Evolutionary conservation across 1,284 basidiomycete genomes (phyloP), one percentile per base, ranked within the genome.

Genomic region (Sanghuangporus baumii): DNA sequence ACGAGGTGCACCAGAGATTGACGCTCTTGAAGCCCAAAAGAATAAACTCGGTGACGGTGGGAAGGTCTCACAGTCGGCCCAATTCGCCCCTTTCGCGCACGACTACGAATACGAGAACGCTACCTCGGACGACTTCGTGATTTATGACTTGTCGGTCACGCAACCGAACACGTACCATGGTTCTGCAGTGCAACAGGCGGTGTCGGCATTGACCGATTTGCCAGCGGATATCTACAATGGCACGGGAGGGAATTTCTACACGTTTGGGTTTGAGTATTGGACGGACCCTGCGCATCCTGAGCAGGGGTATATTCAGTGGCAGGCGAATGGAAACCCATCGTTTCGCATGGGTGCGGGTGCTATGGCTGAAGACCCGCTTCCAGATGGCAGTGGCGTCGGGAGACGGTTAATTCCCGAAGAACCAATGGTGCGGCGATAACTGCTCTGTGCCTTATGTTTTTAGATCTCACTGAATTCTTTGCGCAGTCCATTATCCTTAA

Each of bases 1-100:
- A 16, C 83, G 94, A 37, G 80, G 87, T 0, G 91, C 93, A 0
- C 94, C 93, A 5, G 93, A 96, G 75, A 94, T 96, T 62, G 91
- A 93, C 74, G 77, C 93, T 46, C 80, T 93, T 63, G 91, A 93
- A 72, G 90, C 89, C 5, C 81, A 86, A 67, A 78, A 77, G 66
- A 79, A 82, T 75, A 87, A 85, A 70, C 75, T 78, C 6, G 66
- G 66, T 5, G 68, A 61, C 36, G 72, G 69, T 16, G 68, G 69
- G 3, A 84, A 83, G 71, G 82, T 84, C 7, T 87, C 85, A 4
- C 79, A 85, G 66, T 86, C 84, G 1, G 78, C 82, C 1, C 86
- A 88, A 72, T 67, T 87, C 66, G 74, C 87, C 75, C 87, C 87
- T 2, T 88, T 87, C 72, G 83, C 84, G 68, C 74, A 74, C 59